Conservation (phyloP, 768 basidiomycete species). For the Psilocybe cubensis region DNA sequence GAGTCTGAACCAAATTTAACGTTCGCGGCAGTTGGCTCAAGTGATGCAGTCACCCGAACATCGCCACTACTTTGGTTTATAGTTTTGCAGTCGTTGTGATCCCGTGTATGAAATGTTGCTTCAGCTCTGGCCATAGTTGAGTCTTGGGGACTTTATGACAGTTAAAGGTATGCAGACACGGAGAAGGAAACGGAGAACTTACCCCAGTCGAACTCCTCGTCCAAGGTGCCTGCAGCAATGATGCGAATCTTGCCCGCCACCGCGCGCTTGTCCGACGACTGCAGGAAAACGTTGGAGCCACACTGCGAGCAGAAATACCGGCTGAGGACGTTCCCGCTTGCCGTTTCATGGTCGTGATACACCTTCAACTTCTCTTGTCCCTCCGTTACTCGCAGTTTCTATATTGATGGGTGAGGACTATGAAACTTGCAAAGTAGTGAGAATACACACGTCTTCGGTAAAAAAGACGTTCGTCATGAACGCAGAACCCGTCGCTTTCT, state of each 20-base stretch:
- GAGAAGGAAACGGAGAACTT: conserved; percentile 10
- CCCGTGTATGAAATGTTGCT: conserved; percentile 25
- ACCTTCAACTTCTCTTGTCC: conserved; percentile 31
- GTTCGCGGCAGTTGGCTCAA: too few relatives aligned
- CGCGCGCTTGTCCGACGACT: conserved; percentile 13
- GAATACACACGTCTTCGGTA: conserved; percentile 30
- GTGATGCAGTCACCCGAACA: too few relatives aligned
- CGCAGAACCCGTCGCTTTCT: conserved; percentile 43
- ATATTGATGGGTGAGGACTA: not conserved
- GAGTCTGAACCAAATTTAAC: too few relatives aligned
- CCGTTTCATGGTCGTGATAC: conserved; percentile 32
- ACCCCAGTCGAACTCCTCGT: conserved; percentile 34
- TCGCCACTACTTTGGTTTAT: conserved; percentile 10
- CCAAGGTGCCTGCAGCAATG: conserved; percentile 33
- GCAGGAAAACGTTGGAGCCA: conserved; percentile 39
- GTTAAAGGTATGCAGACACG: conserved; percentile 14
- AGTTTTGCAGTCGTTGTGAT: conserved; percentile 23
- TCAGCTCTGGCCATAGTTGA: conserved; percentile 29
- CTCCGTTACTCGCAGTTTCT: conserved; percentile 30
- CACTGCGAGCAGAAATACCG: conserved; percentile 39
- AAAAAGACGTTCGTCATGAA: conserved; percentile 44
- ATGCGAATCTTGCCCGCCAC: conserved; percentile 21
- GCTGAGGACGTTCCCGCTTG: conserved; percentile 30
- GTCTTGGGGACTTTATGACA: too few relatives aligned
- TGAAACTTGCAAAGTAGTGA: not conserved